A percentile compares a stretch with the other conserved stretches of the same genome.
Evolutionary conservation across 495 filamentous ascomycete species (phyloP).

Genomic region (Penicillium tannophilum): DNA sequence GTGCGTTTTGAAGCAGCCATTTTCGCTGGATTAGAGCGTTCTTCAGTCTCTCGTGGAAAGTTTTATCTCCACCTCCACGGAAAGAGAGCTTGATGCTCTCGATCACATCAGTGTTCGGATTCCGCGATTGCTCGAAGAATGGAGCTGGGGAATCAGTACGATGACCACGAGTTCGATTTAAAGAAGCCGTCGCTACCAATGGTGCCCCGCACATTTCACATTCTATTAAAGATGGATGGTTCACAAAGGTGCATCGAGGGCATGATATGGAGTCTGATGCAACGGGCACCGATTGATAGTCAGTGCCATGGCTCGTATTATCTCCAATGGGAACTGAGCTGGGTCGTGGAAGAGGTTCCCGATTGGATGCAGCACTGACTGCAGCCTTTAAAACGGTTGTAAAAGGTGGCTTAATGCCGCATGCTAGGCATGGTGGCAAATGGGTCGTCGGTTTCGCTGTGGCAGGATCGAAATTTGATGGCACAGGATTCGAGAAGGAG

Average conservation of each 20-base stretch:
- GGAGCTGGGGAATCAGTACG: conserved; percentile 81
- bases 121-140: conserved; percentile 43
- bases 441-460: conserved; percentile 74
- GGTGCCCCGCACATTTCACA: conserved; percentile 93
- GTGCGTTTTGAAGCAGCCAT: conserved; percentile 92
- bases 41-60: conserved; percentile 87
- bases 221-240: conserved; percentile 81
- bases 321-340: conserved; percentile 18
- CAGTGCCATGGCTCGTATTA: conserved; percentile 9
- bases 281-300: conserved; percentile 3
- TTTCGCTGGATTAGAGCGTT: conserved; percentile 87
- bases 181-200: conserved; percentile 43
- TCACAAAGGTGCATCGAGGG: conserved; percentile 90
- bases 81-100: conserved; percentile 93
- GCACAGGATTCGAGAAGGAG: conserved; percentile 86
- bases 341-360: conserved; percentile 39
- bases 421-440: conserved; percentile 85
- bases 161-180: conserved; percentile 10
- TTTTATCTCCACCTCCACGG: conserved; percentile 82
- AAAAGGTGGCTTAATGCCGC: conserved; percentile 89
- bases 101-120: conserved; percentile 54
- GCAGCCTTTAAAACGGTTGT: conserved; percentile 81
- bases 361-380: conserved; percentile 65
- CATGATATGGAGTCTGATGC: conserved; percentile 50
- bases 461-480: conserved; percentile 85